These are phyloP conservation scores for Podosphaera aphanis DNA, from an alignment of 2,329 filamentous ascomycete species.

Conservation along the genomic window DNA sequence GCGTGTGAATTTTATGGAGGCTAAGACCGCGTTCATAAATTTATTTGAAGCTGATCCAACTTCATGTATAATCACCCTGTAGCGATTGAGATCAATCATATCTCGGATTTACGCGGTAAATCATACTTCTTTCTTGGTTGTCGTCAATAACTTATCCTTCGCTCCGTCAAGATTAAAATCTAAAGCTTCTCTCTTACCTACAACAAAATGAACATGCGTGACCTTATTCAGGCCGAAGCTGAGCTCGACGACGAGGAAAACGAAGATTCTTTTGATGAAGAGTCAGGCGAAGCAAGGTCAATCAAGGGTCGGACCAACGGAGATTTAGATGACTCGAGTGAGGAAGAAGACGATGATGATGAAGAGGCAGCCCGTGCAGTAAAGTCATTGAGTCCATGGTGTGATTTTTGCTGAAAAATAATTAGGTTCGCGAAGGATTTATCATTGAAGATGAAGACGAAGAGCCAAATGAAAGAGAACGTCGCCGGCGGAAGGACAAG, in stretches of 20 bases:
- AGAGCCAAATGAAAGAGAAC: constrained; percentile 34
- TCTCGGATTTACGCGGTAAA: too few species aligned
- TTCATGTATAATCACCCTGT: too few species aligned
- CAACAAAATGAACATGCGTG: constrained; percentile 42
- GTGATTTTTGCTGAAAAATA: constrained; percentile 4
- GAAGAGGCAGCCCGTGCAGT: constrained; percentile 64
- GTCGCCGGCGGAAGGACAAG: constrained; percentile 37
- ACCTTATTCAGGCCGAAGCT: constrained; percentile 66
- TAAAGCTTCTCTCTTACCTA: not conserved
- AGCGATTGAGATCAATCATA: too few species aligned
- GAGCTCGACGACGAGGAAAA: constrained; percentile 69
- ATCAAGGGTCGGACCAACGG: constrained; percentile 20
- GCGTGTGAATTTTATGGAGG: not conserved
- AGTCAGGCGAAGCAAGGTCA: constrained; percentile 34
- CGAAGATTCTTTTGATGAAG: constrained; percentile 62
- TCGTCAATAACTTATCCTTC: not conserved
- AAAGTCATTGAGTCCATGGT: constrained; percentile 11
- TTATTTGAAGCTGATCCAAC: not conserved
- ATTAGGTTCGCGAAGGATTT: constrained; percentile 73
- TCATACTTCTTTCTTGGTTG: too few species aligned
- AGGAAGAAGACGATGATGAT: constrained; percentile 81
- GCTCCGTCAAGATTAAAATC: not conserved
- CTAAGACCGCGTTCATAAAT: not conserved
- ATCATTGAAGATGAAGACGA: constrained; percentile 81
- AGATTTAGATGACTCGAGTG: constrained; percentile 58